phyloP scores from a whole-genome alignment of 192 early-diverging fungal species.

The Backusella tarrabulga region DNA sequence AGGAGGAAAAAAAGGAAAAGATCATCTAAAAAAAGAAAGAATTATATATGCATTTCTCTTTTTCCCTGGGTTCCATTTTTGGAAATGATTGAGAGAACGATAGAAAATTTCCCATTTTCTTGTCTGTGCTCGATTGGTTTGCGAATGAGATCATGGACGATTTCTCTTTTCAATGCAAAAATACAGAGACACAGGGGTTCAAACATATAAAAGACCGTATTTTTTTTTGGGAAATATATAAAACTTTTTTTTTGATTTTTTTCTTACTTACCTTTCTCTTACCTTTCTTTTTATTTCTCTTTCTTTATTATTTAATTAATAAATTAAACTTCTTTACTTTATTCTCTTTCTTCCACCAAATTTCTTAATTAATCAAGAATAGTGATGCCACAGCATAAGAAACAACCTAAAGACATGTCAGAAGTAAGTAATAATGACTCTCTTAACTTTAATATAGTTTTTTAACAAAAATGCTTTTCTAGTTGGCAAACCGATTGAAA shows the following conservation, averaged over 20 bases:
- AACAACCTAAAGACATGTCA: neutral
- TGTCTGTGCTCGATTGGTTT: constrained; percentile 1
- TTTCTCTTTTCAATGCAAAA: neutral
- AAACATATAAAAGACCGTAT: neutral
- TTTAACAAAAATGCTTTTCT: neutral
- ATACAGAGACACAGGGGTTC: neutral
- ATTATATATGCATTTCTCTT: neutral
- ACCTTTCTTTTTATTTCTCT: neutral
- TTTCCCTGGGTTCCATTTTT: neutral
- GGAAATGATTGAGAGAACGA: neutral
- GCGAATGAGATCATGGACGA: constrained; percentile 2
- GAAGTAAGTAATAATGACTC: neutral
- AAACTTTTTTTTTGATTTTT: neutral
- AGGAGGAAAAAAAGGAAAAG: neutral
- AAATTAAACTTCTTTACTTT: neutral
- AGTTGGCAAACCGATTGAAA: constrained; percentile 25
- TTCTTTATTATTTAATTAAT: neutral
- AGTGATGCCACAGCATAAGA: too few species aligned
- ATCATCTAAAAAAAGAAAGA: neutral
- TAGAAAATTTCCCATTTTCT: neutral
- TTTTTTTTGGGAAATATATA: neutral
- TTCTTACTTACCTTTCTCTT: neutral
- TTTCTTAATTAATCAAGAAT: neutral
- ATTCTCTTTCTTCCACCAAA: neutral
- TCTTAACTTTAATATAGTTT: neutral